Evolutionary conservation across 2,329 filamentous ascomycete genomes (phyloP).

Genomic region (Cryphonectria naterciae): DNA sequence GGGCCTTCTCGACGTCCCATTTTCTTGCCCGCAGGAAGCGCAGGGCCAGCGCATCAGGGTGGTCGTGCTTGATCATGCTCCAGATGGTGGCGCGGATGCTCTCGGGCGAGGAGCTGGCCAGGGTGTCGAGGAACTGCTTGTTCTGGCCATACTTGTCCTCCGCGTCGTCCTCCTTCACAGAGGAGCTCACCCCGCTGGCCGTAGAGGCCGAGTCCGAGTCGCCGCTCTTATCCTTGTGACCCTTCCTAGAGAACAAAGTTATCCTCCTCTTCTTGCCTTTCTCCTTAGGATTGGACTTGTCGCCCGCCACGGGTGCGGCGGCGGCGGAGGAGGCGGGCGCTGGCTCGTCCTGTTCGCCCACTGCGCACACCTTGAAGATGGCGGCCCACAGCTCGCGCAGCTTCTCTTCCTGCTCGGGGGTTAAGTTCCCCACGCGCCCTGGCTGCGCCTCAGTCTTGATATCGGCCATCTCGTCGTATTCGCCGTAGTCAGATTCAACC

Average conservation of each 20-base stretch:
- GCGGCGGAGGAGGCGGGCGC: constrained; percentile 38
- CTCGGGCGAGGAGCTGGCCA: constrained; percentile 77
- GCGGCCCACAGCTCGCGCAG: constrained; percentile 84
- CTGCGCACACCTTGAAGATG: constrained; percentile 75
- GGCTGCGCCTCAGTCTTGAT: constrained; percentile 51
- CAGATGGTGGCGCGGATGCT: constrained; percentile 82
- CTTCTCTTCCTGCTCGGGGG: constrained; percentile 86
- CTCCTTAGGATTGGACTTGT: constrained; percentile 41
- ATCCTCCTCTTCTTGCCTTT: constrained; percentile 78
- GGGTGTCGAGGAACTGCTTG: constrained; percentile 81
- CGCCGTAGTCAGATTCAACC: constrained; percentile 14
- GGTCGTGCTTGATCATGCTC: constrained; percentile 93
- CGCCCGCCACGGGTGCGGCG: constrained; percentile 35
- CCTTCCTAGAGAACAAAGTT: constrained; percentile 67
- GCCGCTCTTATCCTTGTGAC: constrained; percentile 59
- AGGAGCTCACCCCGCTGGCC: constrained; percentile 42
- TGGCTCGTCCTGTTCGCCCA: constrained; percentile 45
- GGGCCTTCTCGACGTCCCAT: constrained; percentile 92
- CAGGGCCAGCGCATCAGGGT: constrained; percentile 83
- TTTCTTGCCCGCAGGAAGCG: constrained; percentile 88
- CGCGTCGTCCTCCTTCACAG: constrained; percentile 51
- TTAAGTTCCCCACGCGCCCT: constrained; percentile 84
- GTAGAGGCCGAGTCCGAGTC: constrained; percentile 43
- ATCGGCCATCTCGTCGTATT: constrained; percentile 22
- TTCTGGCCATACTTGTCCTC: constrained; percentile 94